Conservation (phyloP, 2,329 filamentous ascomycete species). For the Dissoconium aciculare region DNA sequence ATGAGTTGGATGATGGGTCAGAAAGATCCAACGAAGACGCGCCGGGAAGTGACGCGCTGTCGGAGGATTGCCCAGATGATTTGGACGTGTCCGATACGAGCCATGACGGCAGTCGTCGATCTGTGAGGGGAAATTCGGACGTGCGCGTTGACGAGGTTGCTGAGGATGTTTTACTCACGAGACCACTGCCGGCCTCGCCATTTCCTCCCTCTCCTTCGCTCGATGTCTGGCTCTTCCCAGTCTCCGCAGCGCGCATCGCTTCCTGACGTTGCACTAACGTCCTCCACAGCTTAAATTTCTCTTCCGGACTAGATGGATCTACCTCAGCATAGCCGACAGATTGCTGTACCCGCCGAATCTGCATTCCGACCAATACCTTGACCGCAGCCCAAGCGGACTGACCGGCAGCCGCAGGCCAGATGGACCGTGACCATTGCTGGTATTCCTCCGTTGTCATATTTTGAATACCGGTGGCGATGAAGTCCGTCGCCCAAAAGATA, state of each 20-base stretch:
- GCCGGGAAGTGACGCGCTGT: conserved; percentile 13
- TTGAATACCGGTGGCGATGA: conserved; percentile 28
- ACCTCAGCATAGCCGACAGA: conserved; percentile 23
- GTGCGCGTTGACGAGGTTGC: background rate
- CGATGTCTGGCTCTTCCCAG: conserved; percentile 9
- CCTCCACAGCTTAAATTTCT: conserved; percentile 18
- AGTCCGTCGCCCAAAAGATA: conserved; percentile 27
- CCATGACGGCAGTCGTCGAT: no score
- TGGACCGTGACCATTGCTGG: conserved; percentile 23
- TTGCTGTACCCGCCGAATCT: conserved; percentile 24
- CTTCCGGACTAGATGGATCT: conserved; percentile 21
- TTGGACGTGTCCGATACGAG: no score
- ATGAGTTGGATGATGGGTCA: no score
- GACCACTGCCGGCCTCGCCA: background rate
- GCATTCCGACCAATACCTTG: conserved; percentile 23
- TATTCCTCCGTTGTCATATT: conserved; percentile 28
- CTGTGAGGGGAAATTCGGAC: no score
- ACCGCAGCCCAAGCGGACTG: conserved; percentile 23
- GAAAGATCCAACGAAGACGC: no score
- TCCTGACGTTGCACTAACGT: conserved; percentile 20
- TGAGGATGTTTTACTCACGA: background rate
- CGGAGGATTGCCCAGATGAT: conserved; percentile 1
- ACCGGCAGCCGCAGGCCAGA: conserved; percentile 26
- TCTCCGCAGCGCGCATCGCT: conserved; percentile 6
- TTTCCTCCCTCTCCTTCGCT: conserved; percentile 7